Evolutionary conservation across 108 stramenopile species (phyloP), one percentile per base, ranked within the genome.

Genomic region (Skeletonema marinoi): DNA sequence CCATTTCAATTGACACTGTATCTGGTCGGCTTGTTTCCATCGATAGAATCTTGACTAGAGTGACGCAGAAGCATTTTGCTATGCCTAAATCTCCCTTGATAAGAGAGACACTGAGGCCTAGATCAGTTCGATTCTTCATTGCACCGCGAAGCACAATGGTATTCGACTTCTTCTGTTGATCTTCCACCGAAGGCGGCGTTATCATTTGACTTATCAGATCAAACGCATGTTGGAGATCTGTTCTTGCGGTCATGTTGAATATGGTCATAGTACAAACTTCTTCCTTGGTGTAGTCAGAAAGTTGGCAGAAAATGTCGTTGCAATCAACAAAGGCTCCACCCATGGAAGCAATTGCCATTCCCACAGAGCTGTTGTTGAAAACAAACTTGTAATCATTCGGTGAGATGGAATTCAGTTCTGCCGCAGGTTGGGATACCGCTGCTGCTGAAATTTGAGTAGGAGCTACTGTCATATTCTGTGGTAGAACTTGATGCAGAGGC

Each of bases 321-420:
- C 95, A 96, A 65, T 96, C 95, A 36, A 94, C 85, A 48, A 93
- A 94, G 0, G 93, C 90, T 31, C 95, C 95, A 50, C 95, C 95
- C 88, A 96, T 92, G 1, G 93, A 92, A 48, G 95, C 95, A 60
- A 96, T 93, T 0, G 95, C 95, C 90, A 95, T 92, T 71, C 91
- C 94, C 30, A 95, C 75, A 25, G 92, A 82, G 61, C 89, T 90
- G 7, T 88, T 90, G 69, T 93, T 87, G 75, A 95, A 95, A 1
- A 95, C 74, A 41, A 81, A 86, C 59, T 88, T 85, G 81, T 95
- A 95, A 46, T 95, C 92, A 51, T 84, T 80, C 1, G 85, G 82
- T 42, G 86, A 80, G 51, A 83, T 60, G n/a, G 62, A 60, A 69
- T 66, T 56, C 17, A 56, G 6, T 56, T 56, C 11, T 2, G 19